Evolutionary conservation across 768 basidiomycete species (phyloP).

Genomic region (Fibroporia radiculosa): DNA sequence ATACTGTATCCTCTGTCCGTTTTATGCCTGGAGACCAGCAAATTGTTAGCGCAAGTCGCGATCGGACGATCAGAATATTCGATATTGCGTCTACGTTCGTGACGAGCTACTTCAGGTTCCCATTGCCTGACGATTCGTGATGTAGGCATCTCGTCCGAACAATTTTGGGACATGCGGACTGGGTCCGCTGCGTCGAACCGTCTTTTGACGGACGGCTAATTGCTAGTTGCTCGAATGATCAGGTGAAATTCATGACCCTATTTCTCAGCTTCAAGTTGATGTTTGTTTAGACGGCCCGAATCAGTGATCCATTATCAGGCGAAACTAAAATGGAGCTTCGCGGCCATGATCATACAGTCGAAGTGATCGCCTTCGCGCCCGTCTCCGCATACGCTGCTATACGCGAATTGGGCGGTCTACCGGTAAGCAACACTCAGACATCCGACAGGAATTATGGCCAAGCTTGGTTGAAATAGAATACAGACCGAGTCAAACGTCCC

Average conservation of each 20-base stretch:
- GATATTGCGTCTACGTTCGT: conserved; percentile 46
- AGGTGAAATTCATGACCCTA: conserved; percentile 28
- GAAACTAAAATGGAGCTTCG: conserved; percentile 44
- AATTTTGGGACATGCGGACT: conserved; percentile 43
- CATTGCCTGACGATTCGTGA: neutral
- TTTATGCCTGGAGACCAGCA: conserved; percentile 46
- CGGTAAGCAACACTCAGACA: conserved; percentile 23
- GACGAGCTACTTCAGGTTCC: neutral
- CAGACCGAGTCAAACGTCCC: conserved; percentile 40
- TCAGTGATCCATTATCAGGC: conserved; percentile 42
- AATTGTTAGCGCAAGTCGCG: conserved; percentile 47
- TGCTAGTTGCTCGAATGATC: conserved; percentile 46
- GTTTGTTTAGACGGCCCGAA: conserved; percentile 35
- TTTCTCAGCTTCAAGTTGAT: neutral
- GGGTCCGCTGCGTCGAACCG: conserved; percentile 36
- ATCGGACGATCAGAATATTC: conserved; percentile 48
- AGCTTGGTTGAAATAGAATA: conserved; percentile 36
- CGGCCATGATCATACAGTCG: conserved; percentile 50
- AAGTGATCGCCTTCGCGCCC: conserved; percentile 45
- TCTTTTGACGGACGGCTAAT: conserved; percentile 37
- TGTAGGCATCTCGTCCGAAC: conserved; percentile 43
- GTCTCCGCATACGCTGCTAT: conserved; percentile 34
- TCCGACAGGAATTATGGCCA: conserved; percentile 18
- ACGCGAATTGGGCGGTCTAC: conserved; percentile 38
- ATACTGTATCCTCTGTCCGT: conserved; percentile 45